phyloP scores from a whole-genome alignment of 2,329 filamentous ascomycete genomes.

The Colletotrichum falcatum region DNA sequence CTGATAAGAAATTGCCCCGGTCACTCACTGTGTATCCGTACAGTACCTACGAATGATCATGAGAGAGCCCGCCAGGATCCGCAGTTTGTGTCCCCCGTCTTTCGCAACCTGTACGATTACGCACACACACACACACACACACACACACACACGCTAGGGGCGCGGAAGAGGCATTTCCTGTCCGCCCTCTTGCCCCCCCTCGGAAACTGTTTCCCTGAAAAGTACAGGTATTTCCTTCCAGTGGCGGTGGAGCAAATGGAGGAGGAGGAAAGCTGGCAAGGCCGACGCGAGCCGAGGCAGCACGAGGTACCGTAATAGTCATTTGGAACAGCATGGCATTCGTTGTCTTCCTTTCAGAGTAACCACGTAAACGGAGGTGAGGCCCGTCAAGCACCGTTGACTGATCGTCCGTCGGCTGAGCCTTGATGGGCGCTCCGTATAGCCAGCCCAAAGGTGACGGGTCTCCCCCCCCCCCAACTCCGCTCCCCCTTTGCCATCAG shows the following conservation, averaged over 20 bases:
- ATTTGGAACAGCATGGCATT: neutral
- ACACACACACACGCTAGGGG: constrained; percentile 20
- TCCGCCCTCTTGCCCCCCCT: constrained; percentile 19
- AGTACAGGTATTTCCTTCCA: constrained; percentile 18
- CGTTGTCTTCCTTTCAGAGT: neutral
- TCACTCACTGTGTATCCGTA: too few species aligned
- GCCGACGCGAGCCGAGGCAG: constrained; percentile 26
- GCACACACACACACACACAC: too few species aligned
- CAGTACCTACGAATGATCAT: too few species aligned
- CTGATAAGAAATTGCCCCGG: constrained; percentile 36
- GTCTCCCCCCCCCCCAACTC: too few species aligned
- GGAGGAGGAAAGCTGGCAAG: constrained; percentile 4
- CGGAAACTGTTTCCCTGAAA: constrained; percentile 16
- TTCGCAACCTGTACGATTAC: neutral
- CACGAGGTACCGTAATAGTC: neutral
- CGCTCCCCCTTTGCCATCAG: neutral
- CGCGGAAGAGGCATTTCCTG: constrained; percentile 23
- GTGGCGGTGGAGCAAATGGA: constrained; percentile 19
- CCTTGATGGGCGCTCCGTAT: neutral
- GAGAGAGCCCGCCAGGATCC: constrained; percentile 12
- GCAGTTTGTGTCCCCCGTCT: constrained; percentile 9
- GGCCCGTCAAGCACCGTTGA: neutral
- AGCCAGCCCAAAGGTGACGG: neutral
- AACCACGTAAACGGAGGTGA: neutral
- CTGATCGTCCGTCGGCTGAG: neutral